Evolutionary conservation across 2,329 filamentous ascomycete species (phyloP).

Genomic region (Chaetomium globosum): DNA sequence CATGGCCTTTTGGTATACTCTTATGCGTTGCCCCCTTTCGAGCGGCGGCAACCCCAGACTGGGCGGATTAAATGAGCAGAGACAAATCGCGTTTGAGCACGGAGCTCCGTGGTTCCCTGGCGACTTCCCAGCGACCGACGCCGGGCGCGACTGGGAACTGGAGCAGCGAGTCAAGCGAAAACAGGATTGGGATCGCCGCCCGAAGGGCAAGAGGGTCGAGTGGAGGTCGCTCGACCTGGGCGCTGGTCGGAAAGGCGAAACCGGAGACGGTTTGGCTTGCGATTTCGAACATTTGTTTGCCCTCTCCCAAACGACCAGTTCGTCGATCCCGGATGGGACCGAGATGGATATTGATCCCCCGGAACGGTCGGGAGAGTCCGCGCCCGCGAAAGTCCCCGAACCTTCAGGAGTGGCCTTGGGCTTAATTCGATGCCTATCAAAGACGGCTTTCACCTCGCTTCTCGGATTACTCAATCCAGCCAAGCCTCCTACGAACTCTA

Average conservation of each 20-base stretch:
- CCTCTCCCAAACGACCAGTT: slow-evolving; percentile 33
- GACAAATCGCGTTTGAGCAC: slow-evolving; percentile 80
- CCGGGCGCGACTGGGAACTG: slow-evolving; percentile 77
- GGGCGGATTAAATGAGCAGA: slow-evolving; percentile 76
- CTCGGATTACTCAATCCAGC: slow-evolving; percentile 35
- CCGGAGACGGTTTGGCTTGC: slow-evolving; percentile 80
- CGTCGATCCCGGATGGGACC: slow-evolving; percentile 27
- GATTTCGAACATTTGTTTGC: slow-evolving; percentile 75
- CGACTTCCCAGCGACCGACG: slow-evolving; percentile 77
- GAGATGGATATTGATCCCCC: slow-evolving; percentile 35
- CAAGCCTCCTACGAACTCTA: slow-evolving; percentile 43
- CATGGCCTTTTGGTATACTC: slow-evolving; percentile 77
- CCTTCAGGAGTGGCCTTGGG: slow-evolving; percentile 31
- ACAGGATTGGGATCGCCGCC: slow-evolving; percentile 71
- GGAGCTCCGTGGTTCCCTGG: slow-evolving; percentile 80
- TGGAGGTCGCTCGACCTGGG: slow-evolving; percentile 77
- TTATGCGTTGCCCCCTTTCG: slow-evolving; percentile 80
- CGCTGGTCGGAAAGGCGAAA: slow-evolving; percentile 73
- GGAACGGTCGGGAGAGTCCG: slow-evolving; percentile 28
- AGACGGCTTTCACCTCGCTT: slow-evolving; percentile 43
- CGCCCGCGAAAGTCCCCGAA: background rate
- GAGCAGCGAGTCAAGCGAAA: slow-evolving; percentile 63
- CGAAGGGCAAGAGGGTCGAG: slow-evolving; percentile 77
- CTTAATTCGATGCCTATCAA: slow-evolving; percentile 45
- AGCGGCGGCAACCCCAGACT: slow-evolving; percentile 80